These are phyloP conservation scores for Ilex aquifolium DNA, from an alignment of 257 asterid genomes.

Conservation along the genomic window DNA sequence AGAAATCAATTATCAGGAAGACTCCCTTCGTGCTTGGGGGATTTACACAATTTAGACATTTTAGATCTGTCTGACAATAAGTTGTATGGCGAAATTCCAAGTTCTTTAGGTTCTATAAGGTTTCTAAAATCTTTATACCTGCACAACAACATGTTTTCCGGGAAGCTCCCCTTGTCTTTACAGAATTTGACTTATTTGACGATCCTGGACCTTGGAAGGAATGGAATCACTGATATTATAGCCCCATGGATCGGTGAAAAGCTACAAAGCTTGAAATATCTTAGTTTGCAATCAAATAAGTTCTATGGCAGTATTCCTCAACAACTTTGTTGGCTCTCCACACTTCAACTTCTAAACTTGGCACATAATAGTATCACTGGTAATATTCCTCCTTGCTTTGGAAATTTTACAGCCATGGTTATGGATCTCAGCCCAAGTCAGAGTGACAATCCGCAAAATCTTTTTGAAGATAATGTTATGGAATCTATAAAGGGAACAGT, in stretches of 20 bases:
- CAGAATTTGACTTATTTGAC: slow-evolving; percentile 9
- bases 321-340: slow-evolving; percentile 18
- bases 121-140: slow-evolving; percentile 20
- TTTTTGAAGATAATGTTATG: neutral
- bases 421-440: neutral
- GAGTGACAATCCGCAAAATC: neutral
- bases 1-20: slow-evolving; percentile 16
- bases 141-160: slow-evolving; percentile 20
- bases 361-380: slow-evolving; percentile 27
- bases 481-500: slow-evolving; percentile 5
- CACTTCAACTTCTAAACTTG: slow-evolving; percentile 21
- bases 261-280: neutral
- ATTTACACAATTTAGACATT: neutral
- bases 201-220: slow-evolving; percentile 21
- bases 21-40: slow-evolving; percentile 17
- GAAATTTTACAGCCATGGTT: slow-evolving; percentile 20
- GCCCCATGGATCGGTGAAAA: slow-evolving; percentile 22
- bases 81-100: slow-evolving; percentile 22
- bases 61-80: slow-evolving; percentile 18
- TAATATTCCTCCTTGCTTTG: slow-evolving; percentile 22
- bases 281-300: slow-evolving; percentile 25
- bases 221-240: slow-evolving; percentile 12
- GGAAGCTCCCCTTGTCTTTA: slow-evolving; percentile 19
- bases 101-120: slow-evolving; percentile 10
- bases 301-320: slow-evolving; percentile 21